Evolutionary conservation across 2,329 filamentous ascomycete species (phyloP).

Genomic region (Nemania sp.): DNA sequence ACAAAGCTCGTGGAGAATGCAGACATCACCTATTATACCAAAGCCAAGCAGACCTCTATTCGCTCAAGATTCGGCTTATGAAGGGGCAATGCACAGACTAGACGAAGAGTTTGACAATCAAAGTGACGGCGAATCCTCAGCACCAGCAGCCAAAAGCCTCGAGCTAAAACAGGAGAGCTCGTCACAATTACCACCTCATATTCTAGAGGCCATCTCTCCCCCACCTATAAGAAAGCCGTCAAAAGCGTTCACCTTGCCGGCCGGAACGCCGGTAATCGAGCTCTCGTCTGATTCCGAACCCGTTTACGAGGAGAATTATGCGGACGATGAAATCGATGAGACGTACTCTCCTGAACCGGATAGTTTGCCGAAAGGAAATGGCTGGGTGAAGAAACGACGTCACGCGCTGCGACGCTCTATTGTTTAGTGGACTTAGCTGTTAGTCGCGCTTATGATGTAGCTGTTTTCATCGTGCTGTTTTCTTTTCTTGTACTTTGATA

Average conservation of each 20-base stretch:
- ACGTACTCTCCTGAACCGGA: slow-evolving; percentile 37
- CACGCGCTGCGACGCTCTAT: slow-evolving; percentile 9
- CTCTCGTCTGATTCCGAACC: slow-evolving; percentile 42
- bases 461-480: not conserved
- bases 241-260: slow-evolving; percentile 38
- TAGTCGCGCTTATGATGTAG: not conserved
- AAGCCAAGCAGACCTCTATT: slow-evolving; percentile 28
- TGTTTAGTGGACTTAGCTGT: not conserved
- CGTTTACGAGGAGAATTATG: slow-evolving; percentile 41
- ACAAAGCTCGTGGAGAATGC: slow-evolving; percentile 40
- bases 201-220: slow-evolving; percentile 33
- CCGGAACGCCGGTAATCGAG: slow-evolving; percentile 44
- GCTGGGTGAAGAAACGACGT: slow-evolving; percentile 32
- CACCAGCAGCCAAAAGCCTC: slow-evolving; percentile 1
- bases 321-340: slow-evolving; percentile 45
- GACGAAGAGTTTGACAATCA: slow-evolving; percentile 40
- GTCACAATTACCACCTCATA: slow-evolving; percentile 11
- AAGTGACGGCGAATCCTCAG: not conserved
- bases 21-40: slow-evolving; percentile 35
- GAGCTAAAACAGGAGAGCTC: slow-evolving; percentile 12
- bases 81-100: slow-evolving; percentile 49
- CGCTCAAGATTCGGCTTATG: slow-evolving; percentile 44
- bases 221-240: slow-evolving; percentile 22
- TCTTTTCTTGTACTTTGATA: not conserved
- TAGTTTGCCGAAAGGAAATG: slow-evolving; percentile 16